Percentiles rank a stretch among this genome's conserved stretches.
These are phyloP conservation scores for Fraxinus nigra DNA, from an alignment of 305 asterid species.

Conservation along the genomic window DNA sequence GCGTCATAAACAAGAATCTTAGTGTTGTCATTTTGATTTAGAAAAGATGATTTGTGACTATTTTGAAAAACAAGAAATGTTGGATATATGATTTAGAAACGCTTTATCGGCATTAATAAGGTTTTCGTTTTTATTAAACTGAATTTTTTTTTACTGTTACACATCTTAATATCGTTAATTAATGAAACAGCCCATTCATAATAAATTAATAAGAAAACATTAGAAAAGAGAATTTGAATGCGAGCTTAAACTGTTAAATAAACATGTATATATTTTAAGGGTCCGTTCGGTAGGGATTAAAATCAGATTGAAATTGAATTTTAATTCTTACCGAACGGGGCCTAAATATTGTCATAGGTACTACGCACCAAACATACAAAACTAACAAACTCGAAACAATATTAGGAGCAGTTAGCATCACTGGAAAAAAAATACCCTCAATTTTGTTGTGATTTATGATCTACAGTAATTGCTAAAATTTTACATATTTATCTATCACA, in stretches of 20 bases:
- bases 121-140: neutral
- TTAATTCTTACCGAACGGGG: too few species aligned
- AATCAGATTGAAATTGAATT: too few species aligned
- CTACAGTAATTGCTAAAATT: constrained; percentile 19
- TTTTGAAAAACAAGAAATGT: neutral
- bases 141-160: neutral
- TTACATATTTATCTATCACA: constrained; percentile 11
- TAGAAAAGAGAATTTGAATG: neutral
- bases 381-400: neutral
- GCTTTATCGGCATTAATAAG: neutral
- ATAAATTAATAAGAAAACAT: neutral
- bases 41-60: neutral
- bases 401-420: too few species aligned
- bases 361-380: neutral
- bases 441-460: constrained; percentile 25
- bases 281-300: too few species aligned
- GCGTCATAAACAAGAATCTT: neutral
- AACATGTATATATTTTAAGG: neutral
- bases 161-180: neutral
- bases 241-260: neutral
- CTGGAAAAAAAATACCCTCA: neutral
- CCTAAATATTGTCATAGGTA: neutral
- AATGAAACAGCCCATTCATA: neutral
- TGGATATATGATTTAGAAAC: neutral
- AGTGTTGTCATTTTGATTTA: neutral